Evolutionary conservation across 257 asterid species (phyloP).

Genomic region (Plantago ovata): DNA sequence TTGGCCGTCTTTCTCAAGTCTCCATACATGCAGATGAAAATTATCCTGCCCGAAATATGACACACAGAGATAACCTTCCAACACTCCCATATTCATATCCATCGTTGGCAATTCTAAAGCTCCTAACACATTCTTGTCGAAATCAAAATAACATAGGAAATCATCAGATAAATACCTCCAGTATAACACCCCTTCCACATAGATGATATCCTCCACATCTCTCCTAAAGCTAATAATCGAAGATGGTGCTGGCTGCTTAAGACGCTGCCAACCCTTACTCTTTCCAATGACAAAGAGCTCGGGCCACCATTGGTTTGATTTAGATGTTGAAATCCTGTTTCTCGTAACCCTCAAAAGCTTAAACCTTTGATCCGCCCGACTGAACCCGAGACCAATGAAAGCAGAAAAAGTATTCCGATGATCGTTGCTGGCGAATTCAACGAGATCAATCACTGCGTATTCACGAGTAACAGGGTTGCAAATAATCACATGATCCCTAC

Average conservation of each 20-base stretch:
- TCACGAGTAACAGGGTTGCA: constrained; percentile 14
- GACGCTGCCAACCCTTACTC: not conserved
- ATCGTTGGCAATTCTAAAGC: not conserved
- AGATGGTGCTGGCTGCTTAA: not conserved
- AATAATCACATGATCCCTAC: not conserved
- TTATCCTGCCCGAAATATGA: not conserved
- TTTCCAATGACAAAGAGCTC: not conserved
- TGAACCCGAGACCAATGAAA: constrained; percentile 13
- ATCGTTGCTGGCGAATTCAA: not conserved
- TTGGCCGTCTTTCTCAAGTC: not conserved
- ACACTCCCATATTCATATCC: constrained; percentile 9
- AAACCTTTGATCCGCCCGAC: not conserved
- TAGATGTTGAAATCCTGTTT: not conserved
- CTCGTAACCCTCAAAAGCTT: constrained; percentile 12
- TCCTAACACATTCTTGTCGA: not conserved
- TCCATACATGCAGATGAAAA: not conserved
- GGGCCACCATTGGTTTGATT: not conserved
- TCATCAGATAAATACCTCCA: not conserved
- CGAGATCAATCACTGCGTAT: not conserved
- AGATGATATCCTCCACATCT: not conserved
- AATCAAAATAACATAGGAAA: constrained; percentile 1
- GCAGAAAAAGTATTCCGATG: not conserved
- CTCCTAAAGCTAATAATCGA: not conserved
- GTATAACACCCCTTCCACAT: not conserved
- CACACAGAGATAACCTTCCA: constrained; percentile 1